Evolutionary conservation across 345 rosid species (phyloP).

Genomic region (Rhizophora apiculata): DNA sequence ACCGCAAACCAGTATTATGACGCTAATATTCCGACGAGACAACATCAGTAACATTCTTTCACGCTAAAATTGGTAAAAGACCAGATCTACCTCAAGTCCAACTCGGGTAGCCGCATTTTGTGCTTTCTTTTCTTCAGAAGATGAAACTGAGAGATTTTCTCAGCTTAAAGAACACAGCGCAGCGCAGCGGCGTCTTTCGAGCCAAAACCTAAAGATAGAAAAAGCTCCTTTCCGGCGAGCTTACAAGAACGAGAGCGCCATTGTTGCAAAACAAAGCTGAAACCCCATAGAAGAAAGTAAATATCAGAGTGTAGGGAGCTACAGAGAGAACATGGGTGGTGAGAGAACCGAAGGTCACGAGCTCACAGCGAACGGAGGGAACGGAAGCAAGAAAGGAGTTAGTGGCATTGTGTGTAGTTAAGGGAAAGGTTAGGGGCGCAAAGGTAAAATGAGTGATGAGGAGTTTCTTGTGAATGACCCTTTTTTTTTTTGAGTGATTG

Average conservation of each 20-base stretch:
- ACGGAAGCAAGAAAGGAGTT: not conserved
- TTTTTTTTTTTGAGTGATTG: not conserved
- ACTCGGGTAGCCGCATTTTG: conserved; percentile 4
- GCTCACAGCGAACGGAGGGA: not conserved
- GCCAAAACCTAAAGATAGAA: too few relatives aligned
- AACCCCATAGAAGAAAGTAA: not conserved
- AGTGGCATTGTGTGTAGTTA: conserved; percentile 20
- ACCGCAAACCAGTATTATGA: not conserved
- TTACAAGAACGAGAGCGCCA: not conserved
- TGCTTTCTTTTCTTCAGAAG: not conserved
- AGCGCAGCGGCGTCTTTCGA: not conserved
- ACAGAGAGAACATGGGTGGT: not conserved
- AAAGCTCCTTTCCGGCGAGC: not conserved
- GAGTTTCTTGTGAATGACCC: conserved; percentile 1
- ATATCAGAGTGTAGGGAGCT: not conserved
- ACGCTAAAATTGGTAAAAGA: not conserved
- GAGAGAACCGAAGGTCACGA: conserved; percentile 6
- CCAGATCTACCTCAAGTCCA: conserved; percentile 17
- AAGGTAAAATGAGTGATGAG: not conserved
- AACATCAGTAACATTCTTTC: not conserved
- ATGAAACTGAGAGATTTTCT: not conserved
- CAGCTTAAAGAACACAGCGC: not conserved
- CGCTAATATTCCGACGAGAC: not conserved
- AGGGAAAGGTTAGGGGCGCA: not conserved
- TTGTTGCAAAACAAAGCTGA: not conserved